Evolutionary conservation across 768 basidiomycete species (phyloP).

Genomic region (Pluteus cervinus): DNA sequence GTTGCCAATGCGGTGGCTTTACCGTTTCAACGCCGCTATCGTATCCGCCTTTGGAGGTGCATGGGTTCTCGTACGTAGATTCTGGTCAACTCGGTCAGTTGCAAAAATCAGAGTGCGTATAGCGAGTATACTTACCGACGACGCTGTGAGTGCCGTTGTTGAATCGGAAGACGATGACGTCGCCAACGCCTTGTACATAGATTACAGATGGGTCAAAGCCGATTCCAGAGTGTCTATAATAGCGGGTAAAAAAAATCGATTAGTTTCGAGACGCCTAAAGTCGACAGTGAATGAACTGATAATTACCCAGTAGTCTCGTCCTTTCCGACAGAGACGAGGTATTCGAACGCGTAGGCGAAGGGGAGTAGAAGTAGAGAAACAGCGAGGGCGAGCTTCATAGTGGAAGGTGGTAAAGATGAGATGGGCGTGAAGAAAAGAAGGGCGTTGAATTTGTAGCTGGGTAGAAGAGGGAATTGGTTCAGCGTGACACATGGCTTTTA

Average conservation of each 20-base stretch:
- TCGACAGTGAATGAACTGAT: not conserved
- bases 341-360: constrained; percentile 22
- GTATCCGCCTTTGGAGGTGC: constrained; percentile 26
- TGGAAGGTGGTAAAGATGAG: too few relatives aligned
- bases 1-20: constrained; percentile 8
- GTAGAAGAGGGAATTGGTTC: too few relatives aligned
- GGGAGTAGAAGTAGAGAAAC: constrained; percentile 14
- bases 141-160: constrained; percentile 32
- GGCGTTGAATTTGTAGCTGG: too few relatives aligned
- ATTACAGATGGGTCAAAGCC: constrained; percentile 37
- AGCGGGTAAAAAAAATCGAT: not conserved
- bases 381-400: constrained; percentile 3
- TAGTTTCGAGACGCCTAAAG: not conserved
- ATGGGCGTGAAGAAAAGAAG: too few relatives aligned
- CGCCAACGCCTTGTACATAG: too few relatives aligned
- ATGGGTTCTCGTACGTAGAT: constrained; percentile 31
- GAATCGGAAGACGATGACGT: constrained; percentile 31
- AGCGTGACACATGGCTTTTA: too few relatives aligned
- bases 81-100: constrained; percentile 14
- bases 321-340: constrained; percentile 32
- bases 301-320: constrained; percentile 34
- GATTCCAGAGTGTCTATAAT: constrained; percentile 28
- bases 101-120: not conserved
- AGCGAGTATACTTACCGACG: constrained; percentile 24
- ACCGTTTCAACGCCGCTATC: constrained; percentile 29